phyloP scores from a whole-genome alignment of 2,329 filamentous ascomycete genomes.

The Calonectria multiphialidica region DNA sequence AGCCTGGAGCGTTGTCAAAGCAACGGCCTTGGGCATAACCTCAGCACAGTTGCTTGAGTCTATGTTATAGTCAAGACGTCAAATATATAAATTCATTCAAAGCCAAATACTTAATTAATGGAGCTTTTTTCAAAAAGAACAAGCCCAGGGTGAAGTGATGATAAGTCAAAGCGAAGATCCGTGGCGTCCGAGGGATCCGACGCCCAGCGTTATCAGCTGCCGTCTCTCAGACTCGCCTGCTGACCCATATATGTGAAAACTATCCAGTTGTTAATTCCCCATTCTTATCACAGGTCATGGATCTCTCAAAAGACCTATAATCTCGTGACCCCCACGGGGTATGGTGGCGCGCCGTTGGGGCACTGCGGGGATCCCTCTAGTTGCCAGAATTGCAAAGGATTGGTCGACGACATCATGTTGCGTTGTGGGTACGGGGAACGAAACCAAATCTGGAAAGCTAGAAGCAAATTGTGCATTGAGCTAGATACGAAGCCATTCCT shows the following conservation, averaged over 20 bases:
- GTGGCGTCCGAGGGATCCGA: neutral
- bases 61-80: no score
- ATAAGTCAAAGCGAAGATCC: no score
- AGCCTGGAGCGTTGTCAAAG: no score
- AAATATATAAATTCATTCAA: neutral
- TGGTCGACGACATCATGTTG: neutral
- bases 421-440: neutral
- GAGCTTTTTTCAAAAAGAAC: neutral
- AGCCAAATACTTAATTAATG: neutral
- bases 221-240: neutral
- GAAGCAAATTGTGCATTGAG: neutral
- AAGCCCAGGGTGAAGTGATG: neutral
- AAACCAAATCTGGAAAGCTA: neutral
- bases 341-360: neutral
- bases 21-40: no score
- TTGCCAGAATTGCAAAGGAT: neutral
- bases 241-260: neutral
- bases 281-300: neutral
- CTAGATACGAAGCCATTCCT: neutral
- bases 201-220: neutral
- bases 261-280: neutral
- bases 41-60: no score
- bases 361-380: neutral
- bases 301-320: neutral
- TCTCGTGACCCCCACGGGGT: constrained; percentile 1